A percentile compares a stretch with the other conserved stretches of the same genome.
phyloP scores from a whole-genome alignment of 2,329 filamentous ascomycete species.

The Ampelomyces quisqualis region DNA sequence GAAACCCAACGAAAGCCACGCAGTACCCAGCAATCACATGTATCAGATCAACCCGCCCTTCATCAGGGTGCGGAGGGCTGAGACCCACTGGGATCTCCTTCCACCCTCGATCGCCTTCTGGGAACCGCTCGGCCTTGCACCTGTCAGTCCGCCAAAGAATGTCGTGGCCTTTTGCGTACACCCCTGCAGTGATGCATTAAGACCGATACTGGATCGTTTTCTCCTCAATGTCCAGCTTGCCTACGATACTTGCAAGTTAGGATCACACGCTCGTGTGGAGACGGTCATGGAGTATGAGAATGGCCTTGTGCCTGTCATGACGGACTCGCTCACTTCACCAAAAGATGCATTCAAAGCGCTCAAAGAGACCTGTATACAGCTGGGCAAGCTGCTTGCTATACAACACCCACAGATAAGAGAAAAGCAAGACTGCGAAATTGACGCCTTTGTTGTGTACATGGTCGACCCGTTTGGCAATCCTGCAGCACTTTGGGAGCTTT shows the following conservation, averaged over 20 bases:
- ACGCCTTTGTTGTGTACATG: constrained; percentile 69
- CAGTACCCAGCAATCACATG: constrained; percentile 33
- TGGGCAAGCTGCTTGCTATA: constrained; percentile 44
- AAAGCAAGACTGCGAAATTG: constrained; percentile 53
- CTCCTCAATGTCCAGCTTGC: constrained; percentile 66
- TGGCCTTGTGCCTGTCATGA: constrained; percentile 37
- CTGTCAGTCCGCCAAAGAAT: constrained; percentile 70
- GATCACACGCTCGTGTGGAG: constrained; percentile 56
- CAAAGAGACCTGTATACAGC: constrained; percentile 41
- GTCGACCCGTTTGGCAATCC: constrained; percentile 67
- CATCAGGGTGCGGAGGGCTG: constrained; percentile 69
- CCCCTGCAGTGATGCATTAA: constrained; percentile 64
- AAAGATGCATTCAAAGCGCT: constrained; percentile 34
- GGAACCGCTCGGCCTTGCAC: constrained; percentile 76
- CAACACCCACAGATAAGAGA: constrained; percentile 39
- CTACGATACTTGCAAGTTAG: constrained; percentile 74
- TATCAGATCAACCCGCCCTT: constrained; percentile 64
- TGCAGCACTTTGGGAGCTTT: constrained; percentile 65
- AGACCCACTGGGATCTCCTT: constrained; percentile 69
- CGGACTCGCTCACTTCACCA: constrained; percentile 16
- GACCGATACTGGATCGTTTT: constrained; percentile 63
- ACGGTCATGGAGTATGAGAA: constrained; percentile 42
- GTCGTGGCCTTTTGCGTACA: constrained; percentile 70
- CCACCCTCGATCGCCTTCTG: constrained; percentile 76
- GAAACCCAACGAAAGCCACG: constrained; percentile 31